Percentiles rank a stretch among this genome's conserved stretches.
These are phyloP conservation scores for Aschersonia sp. DNA, from an alignment of 2,329 filamentous ascomycete species.

Conservation along the genomic window DNA sequence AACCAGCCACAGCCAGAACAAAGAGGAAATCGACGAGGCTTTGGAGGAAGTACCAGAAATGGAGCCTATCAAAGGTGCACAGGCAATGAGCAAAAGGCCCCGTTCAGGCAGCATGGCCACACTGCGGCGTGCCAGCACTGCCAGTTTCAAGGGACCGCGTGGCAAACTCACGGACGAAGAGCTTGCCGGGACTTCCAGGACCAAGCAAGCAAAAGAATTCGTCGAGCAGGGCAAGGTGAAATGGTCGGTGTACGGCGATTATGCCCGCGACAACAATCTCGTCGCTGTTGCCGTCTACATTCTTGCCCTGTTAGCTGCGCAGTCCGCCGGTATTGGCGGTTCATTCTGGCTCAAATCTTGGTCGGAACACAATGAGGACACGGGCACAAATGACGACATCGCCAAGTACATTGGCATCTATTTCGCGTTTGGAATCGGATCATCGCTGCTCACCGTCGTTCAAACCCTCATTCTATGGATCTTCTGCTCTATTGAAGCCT, in stretches of 20 bases:
- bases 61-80: conserved; percentile 52
- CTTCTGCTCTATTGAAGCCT: conserved; percentile 98
- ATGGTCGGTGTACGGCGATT: conserved; percentile 83
- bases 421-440: conserved; percentile 84
- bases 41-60: conserved; percentile 66
- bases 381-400: conserved; percentile 56
- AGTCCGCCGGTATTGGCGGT: conserved; percentile 69
- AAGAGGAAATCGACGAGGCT: conserved; percentile 58
- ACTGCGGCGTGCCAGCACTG: conserved; percentile 77
- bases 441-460: conserved; percentile 68
- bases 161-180: conserved; percentile 80
- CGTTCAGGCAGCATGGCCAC: conserved; percentile 61
- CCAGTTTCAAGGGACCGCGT: conserved; percentile 74
- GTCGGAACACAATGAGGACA: conserved; percentile 63
- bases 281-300: conserved; percentile 72
- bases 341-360: conserved; percentile 90
- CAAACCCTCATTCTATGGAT: conserved; percentile 97
- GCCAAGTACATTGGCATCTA: conserved; percentile 92
- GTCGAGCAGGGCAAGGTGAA: conserved; percentile 95
- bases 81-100: conserved; percentile 33
- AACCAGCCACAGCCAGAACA: conserved; percentile 32
- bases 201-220: conserved; percentile 75
- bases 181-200: conserved; percentile 55
- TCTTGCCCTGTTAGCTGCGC: conserved; percentile 59
- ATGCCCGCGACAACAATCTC: conserved; percentile 88